Conservation (phyloP, 352 stramenopile genomes). For the Aphanomyces stellatus region DNA sequence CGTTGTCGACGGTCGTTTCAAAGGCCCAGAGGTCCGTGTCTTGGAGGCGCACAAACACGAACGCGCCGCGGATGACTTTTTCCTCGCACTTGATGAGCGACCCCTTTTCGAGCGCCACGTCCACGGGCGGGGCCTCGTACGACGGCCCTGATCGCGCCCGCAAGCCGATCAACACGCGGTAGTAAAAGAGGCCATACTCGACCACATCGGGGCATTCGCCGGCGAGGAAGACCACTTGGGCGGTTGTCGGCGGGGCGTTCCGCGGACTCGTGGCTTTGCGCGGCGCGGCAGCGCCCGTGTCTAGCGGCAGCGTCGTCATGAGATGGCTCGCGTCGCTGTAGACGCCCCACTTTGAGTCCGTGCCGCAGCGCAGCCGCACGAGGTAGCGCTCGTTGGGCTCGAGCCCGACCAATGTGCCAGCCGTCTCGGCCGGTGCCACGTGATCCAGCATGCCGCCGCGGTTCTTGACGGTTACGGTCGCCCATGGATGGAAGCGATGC, state of each 20-base stretch:
- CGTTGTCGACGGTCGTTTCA: conserved; percentile 49
- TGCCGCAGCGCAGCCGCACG: conserved; percentile 55
- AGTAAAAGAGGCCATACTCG: conserved; percentile 56
- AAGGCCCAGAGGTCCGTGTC: conserved; percentile 49
- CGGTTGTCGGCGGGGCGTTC: not conserved
- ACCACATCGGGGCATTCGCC: conserved; percentile 52
- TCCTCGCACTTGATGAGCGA: conserved; percentile 42
- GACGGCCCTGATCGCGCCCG: conserved; percentile 37
- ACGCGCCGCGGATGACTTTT: conserved; percentile 44
- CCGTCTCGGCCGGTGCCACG: conserved; percentile 42
- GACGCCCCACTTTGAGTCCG: conserved; percentile 45
- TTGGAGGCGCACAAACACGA: conserved; percentile 56
- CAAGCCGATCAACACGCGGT: conserved; percentile 42
- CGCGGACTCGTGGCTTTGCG: conserved; percentile 12
- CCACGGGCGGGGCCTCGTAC: conserved; percentile 44
- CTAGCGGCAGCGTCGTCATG: conserved; percentile 37
- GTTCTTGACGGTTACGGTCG: conserved; percentile 44
- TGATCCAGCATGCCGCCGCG: conserved; percentile 33
- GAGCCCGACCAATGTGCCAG: conserved; percentile 55
- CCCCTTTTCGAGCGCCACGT: conserved; percentile 44
- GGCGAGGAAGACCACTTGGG: conserved; percentile 33
- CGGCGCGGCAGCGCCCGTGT: conserved; percentile 20
- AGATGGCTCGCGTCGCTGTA: conserved; percentile 52
- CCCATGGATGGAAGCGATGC: conserved; percentile 49
- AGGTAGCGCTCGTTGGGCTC: conserved; percentile 43